A percentile compares a stretch with the other conserved stretches of the same genome.
These are phyloP conservation scores for Persicaria maculosa DNA, from an alignment of 148 eudicot species.

Conservation along the genomic window DNA sequence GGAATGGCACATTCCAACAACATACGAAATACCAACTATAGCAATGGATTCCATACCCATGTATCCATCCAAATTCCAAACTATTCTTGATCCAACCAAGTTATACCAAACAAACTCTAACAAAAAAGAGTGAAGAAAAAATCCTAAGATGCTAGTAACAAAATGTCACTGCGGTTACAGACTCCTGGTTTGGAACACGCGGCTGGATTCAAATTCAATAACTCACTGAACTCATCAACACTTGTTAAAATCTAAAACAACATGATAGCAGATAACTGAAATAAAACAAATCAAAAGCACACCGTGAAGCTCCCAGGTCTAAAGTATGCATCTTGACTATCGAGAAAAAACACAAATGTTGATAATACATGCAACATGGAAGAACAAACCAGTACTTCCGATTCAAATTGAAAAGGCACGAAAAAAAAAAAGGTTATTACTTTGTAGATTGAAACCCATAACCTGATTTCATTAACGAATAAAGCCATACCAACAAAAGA, in stretches of 20 bases:
- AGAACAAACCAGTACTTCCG: neutral
- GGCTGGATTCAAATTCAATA: no score
- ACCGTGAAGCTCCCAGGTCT: neutral
- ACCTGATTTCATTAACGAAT: neutral
- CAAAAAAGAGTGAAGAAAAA: neutral
- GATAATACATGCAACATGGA: conserved; percentile 4
- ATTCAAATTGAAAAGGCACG: neutral
- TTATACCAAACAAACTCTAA: no score
- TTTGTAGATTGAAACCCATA: neutral
- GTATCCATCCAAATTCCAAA: no score
- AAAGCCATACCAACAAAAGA: neutral
- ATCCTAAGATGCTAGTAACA: neutral
- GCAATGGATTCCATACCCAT: no score
- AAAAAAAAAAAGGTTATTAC: neutral
- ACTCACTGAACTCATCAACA: no score
- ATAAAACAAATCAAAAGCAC: neutral
- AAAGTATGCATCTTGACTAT: neutral
- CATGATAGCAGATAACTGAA: neutral
- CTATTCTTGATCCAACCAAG: no score
- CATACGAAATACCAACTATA: no score
- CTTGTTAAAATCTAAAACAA: neutral
- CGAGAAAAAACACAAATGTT: neutral
- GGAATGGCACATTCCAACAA: no score
- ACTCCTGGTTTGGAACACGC: neutral
- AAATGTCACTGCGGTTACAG: neutral